Base-by-base conservation (phyloP, 2,329 filamentous ascomycete genomes). In the Monilinia vaccinii-corymbosi region DNA sequence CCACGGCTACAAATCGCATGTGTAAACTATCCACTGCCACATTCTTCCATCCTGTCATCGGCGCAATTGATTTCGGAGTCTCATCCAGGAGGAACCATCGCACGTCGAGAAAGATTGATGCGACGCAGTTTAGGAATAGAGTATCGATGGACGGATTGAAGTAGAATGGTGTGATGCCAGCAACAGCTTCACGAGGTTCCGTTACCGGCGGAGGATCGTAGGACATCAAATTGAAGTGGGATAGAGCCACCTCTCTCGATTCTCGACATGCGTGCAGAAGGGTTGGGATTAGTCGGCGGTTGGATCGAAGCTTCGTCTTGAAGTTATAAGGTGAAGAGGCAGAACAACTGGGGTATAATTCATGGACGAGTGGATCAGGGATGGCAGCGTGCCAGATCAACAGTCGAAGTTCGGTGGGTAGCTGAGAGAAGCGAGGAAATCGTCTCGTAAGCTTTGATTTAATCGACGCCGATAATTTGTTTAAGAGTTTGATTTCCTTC, bases 231-330 rank as follows among this genome's bases (percentile, higher is more conserved):
- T 63, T 53, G 52, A 70, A 69, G 48, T 68, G 61, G 16, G 63
- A 56, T 21, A 69, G 14, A 5, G 69, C 68, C 9, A 70, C 50
- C 2, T 34, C 28, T 42, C 69, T 61, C n/a, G 68, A 67, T 60
- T 71, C 69, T 11, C 31, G 60, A 56, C 64, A 66, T 32, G 60
- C 63, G 31, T 68, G 67, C 21, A 71, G 65, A 8, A 71, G 64
- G 2, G 65, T 21, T 9, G 69, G 69, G 16, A 69, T 67, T 11
- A 58, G 61, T 11, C 59, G 62, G 34, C 62, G 64, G 61, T 71
- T 71, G 23, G 67, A 69, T n/a, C 69, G 68, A 51, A 71, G 70
- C 25, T 67, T 71, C 62, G 70, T 70, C 47, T 66, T 66, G 42
- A 69, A 64, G 36, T 71, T 68, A 56, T 71, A 69, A 31, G 70